These are phyloP conservation scores for Phytophthora cactorum DNA, from an alignment of 352 stramenopile species.

Conservation along the genomic window DNA sequence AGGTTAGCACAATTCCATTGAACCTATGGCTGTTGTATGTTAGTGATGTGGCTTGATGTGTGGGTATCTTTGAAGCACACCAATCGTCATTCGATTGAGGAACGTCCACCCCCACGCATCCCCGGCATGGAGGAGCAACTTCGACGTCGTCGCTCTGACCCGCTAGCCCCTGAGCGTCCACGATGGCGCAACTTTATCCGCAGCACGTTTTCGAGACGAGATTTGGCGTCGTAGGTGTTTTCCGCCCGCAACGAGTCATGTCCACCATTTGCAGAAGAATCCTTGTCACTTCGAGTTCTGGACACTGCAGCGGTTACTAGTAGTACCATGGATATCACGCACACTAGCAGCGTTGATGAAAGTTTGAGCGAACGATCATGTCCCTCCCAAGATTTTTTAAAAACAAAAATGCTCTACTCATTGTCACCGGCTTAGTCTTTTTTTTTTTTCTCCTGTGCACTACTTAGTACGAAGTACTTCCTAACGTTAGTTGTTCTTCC, in stretches of 20 bases:
- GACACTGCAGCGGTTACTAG: too few relatives aligned
- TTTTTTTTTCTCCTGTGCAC: too few relatives aligned
- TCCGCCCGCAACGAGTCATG: neutral
- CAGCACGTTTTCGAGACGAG: conserved; percentile 23
- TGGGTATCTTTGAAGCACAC: conserved; percentile 4
- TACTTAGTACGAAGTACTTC: too few relatives aligned
- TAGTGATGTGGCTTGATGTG: neutral
- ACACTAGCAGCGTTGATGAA: neutral
- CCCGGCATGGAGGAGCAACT: conserved; percentile 20
- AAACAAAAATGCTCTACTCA: too few relatives aligned
- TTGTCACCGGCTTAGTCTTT: too few relatives aligned
- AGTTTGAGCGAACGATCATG: too few relatives aligned
- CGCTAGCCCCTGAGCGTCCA: conserved; percentile 18
- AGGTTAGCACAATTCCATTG: conserved; percentile 16
- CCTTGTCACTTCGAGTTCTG: neutral
- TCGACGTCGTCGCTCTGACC: conserved; percentile 33
- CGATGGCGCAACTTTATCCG: conserved; percentile 40
- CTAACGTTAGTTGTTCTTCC: neutral
- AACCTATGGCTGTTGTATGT: too few relatives aligned
- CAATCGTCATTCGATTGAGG: conserved; percentile 35
- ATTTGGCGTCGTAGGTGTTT: conserved; percentile 1
- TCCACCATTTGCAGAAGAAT: neutral
- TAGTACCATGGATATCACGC: neutral
- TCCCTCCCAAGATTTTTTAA: too few relatives aligned
- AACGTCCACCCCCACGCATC: conserved; percentile 9